Evolutionary conservation across 257 asterid genomes (phyloP), one percentile per base, ranked within the genome.

Genomic region (Agastache rugosa): DNA sequence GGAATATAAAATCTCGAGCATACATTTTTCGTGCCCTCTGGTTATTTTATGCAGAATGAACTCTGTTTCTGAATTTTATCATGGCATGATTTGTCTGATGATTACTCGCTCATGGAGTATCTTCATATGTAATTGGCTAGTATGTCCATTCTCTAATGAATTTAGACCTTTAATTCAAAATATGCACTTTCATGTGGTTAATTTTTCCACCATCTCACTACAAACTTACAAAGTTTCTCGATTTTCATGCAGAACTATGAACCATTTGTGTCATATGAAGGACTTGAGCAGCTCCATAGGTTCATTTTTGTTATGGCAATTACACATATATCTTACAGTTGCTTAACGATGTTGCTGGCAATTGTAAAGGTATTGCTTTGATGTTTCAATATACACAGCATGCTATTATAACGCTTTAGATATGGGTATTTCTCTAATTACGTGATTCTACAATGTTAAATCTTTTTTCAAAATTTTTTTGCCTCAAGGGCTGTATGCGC

Each of bases 301-400:
- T 95, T 95, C 89, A 92, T 95, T 82, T 95, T 95, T 76, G 96
- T 92, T 78, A 95, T 95, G 99, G 98, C 99, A 29, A 74, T 92
- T 72, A 92, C 98, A 5, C 99, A 95, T 74, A 78, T 95, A 75
- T 84, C 98, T 54, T 95, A 95, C 82, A 95, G 99, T 77, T 95
- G 99, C 90, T 82, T 95, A 67, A 95, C 99, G 39, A 95, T 95
- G 99, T 76, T 92, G 86, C 91, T 95, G 74, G 99, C 96, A 3
- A 89, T 95, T 68, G 96, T 90, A 48, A 95, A 95, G 99, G 99
- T 95, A 54, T 58, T n/a, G 10, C 70, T 42, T 67, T 74, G 75
- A 63, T 61, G 20, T 61, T 74, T 47, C 25, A 42, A 25, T 72
- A n/a, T 17, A 44, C 59, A 19, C 31, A 47, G 20, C 44, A 15